Evolutionary conservation across 352 stramenopile species (phyloP).

Genomic region (Globisporangium cylindrosporum): DNA sequence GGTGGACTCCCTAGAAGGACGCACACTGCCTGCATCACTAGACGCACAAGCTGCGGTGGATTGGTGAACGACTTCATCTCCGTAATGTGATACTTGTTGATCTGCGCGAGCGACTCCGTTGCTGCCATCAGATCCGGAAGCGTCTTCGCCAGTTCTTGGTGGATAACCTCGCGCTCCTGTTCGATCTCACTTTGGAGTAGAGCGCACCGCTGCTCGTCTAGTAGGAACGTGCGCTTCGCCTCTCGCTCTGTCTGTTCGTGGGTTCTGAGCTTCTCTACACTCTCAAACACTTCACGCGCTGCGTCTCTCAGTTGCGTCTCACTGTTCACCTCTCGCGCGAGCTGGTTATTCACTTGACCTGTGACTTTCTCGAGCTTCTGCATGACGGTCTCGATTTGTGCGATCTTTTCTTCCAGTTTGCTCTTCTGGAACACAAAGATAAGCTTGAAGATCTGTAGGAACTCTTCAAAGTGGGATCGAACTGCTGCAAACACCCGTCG

Average conservation of each 20-base stretch:
- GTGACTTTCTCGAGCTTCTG: slow-evolving; percentile 6
- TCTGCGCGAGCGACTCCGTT: slow-evolving; percentile 59
- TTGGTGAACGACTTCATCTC: slow-evolving; percentile 81
- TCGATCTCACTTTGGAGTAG: slow-evolving; percentile 60
- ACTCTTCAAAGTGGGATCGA: slow-evolving; percentile 43
- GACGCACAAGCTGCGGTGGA: slow-evolving; percentile 60
- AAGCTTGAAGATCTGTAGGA: slow-evolving; percentile 39
- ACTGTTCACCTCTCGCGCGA: slow-evolving; percentile 33
- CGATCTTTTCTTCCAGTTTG: slow-evolving; percentile 20
- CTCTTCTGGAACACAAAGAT: slow-evolving; percentile 42
- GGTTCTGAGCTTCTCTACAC: slow-evolving; percentile 21
- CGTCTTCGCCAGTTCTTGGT: slow-evolving; percentile 54
- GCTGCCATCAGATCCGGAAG: slow-evolving; percentile 56
- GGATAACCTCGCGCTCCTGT: slow-evolving; percentile 46
- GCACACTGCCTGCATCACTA: slow-evolving; percentile 79
- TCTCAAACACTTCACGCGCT: slow-evolving; percentile 29
- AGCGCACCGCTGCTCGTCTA: slow-evolving; percentile 52
- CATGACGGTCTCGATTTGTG: not conserved
- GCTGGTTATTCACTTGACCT: not conserved
- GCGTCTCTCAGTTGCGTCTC: slow-evolving; percentile 34
- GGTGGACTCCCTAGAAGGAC: slow-evolving; percentile 53
- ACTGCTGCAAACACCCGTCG: slow-evolving; percentile 26
- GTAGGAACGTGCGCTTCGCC: slow-evolving; percentile 41
- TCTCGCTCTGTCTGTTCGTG: slow-evolving; percentile 41
- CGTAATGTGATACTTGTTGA: slow-evolving; percentile 79